phyloP scores from a whole-genome alignment of 352 stramenopile species.

The Phytopythium vexans region DNA sequence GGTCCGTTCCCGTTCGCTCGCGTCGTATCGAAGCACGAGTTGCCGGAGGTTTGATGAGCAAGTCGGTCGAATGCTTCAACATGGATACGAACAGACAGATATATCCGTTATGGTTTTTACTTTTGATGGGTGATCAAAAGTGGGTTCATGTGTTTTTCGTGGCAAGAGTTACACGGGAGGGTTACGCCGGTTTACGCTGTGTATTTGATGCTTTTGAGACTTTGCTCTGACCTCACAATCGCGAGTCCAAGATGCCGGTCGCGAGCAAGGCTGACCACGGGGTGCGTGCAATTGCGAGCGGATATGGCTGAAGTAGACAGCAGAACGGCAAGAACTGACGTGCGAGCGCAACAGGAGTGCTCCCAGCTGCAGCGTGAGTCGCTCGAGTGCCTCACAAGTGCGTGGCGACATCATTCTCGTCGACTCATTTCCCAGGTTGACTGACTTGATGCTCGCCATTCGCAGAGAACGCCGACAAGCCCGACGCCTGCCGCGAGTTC shows the following conservation, averaged over 20 bases:
- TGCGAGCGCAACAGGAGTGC: slow-evolving; percentile 36
- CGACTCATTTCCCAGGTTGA: background rate
- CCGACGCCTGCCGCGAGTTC: slow-evolving; percentile 43
- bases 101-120: too few species aligned
- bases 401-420: slow-evolving; percentile 2
- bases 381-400: slow-evolving; percentile 64
- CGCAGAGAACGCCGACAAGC: slow-evolving; percentile 49
- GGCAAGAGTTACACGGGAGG: too few species aligned
- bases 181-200: background rate
- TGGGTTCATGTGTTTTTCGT: too few species aligned
- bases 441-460: background rate
- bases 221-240: too few species aligned
- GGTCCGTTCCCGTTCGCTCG: slow-evolving; percentile 67
- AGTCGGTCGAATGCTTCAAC: too few species aligned
- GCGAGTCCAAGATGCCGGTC: too few species aligned
- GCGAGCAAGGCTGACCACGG: too few species aligned
- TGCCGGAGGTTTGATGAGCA: too few species aligned
- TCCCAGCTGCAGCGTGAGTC: slow-evolving; percentile 65
- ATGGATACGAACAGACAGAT: too few species aligned
- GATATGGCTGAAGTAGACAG: too few species aligned
- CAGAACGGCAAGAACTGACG: background rate
- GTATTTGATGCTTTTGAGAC: background rate
- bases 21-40: slow-evolving; percentile 41
- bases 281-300: too few species aligned
- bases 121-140: too few species aligned